Base-by-base conservation (phyloP, 352 stramenopile genomes). In the Achlya hypogyna region DNA sequence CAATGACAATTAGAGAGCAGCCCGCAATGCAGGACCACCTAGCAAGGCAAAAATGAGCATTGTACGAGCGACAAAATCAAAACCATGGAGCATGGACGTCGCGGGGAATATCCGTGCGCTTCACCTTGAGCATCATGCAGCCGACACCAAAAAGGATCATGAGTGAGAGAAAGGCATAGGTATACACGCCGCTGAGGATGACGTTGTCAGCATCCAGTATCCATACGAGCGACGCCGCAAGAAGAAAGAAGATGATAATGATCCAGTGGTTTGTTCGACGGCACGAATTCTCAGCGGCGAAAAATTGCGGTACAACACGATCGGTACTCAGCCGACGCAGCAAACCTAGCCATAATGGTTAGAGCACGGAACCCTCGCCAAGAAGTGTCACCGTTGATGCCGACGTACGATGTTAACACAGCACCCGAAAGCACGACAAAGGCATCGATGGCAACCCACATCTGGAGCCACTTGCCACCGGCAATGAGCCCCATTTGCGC, bases 101-200 rank as follows among this genome's bases (percentile, higher is more conserved):
- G 20, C 91, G 78, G 9, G 89, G 89, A 45, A 98, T 91, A 23
- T 87, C 78, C 71, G 91, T 84, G 23, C 91, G 77, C 74, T 98
- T 98, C 51, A 96, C 73, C 71, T 97, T 97, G 40, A 98, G 84
- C 32, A 97, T 38, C 69, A 97, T 95, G 69, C 87, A 96, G 8
- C 90, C 90, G 58, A 92, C 81, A 4, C 86, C 88, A 56, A 97
- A 98, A 27, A 97, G 79, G 23, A 78, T 82, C 88, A 98, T 97
- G 12, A 98, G 83, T 0, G 80, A 80, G 9, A 98, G 69, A 63
- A 97, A 98, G 5, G 89, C 83, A 62, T 96, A 95, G 23, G 86
- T 96, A 69, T 97, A 98, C 28, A 98, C 92, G 10, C 89, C 89
- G 9, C 84, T 82, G 2, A 98, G 77, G 27, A 87, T 84, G 28